A percentile compares a stretch with the other conserved stretches of the same genome.
Evolutionary conservation across 306 rosid species (phyloP).

Genomic region (Lablab purpureus): DNA sequence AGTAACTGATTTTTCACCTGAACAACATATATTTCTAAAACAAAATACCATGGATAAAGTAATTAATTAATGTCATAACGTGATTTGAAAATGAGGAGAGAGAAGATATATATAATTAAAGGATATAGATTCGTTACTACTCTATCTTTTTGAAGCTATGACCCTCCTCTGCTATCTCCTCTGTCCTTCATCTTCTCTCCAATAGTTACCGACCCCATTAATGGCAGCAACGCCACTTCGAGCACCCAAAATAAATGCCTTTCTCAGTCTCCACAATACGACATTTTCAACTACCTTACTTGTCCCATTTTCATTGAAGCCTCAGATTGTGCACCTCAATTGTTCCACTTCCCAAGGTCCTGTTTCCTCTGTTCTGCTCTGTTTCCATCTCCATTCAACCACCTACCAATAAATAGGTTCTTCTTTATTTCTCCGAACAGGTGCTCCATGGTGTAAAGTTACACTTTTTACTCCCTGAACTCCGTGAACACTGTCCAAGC

Average conservation of each 20-base stretch:
- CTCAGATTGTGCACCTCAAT: neutral
- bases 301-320: neutral
- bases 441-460: slow-evolving; percentile 25
- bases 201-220: slow-evolving; percentile 47
- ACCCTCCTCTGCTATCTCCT: slow-evolving; percentile 22
- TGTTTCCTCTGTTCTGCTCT: slow-evolving; percentile 9
- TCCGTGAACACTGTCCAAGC: slow-evolving; percentile 21
- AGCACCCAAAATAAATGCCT: slow-evolving; percentile 45
- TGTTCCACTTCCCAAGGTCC: slow-evolving; percentile 31
- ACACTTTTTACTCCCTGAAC: slow-evolving; percentile 4
- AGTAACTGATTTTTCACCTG: no score
- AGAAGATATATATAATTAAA: neutral
- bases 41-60: no score
- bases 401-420: slow-evolving; percentile 12
- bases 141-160: neutral
- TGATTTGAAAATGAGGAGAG: no score
- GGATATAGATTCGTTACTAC: neutral
- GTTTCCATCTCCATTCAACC: neutral
- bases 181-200: slow-evolving; percentile 2
- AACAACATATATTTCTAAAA: no score
- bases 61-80: no score
- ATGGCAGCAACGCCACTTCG: slow-evolving; percentile 46
- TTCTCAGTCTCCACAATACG: slow-evolving; percentile 43
- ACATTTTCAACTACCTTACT: slow-evolving; percentile 54
- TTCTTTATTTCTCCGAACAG: slow-evolving; percentile 34